phyloP scores from a whole-genome alignment of 2,329 filamentous ascomycete species.

The Helotiales sp. region DNA sequence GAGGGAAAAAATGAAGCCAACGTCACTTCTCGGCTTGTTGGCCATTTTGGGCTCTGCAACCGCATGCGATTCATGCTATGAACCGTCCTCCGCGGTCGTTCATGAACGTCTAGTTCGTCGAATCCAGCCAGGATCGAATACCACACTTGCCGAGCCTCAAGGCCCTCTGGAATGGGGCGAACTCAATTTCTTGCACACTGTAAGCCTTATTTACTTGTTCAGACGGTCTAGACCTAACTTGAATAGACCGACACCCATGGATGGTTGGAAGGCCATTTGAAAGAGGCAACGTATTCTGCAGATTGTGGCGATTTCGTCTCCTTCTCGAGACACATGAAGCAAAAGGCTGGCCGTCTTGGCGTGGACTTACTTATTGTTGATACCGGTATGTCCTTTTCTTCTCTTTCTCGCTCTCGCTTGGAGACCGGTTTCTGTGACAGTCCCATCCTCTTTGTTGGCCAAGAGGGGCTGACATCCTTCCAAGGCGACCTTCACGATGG shows the following conservation, averaged over 20 bases:
- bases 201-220: conserved; percentile 12
- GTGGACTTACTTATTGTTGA: conserved; percentile 85
- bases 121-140: conserved; percentile 53
- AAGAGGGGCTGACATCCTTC: background rate
- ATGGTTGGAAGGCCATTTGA: conserved; percentile 89
- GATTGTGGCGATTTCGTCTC: conserved; percentile 98
- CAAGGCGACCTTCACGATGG: conserved; percentile 80
- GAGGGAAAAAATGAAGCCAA: background rate
- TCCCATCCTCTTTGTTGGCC: too few species aligned
- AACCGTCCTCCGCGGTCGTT: conserved; percentile 48
- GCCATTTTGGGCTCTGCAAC: conserved; percentile 25
- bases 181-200: conserved; percentile 39
- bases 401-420: too few species aligned
- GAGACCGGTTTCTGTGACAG: too few species aligned
- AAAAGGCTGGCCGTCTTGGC: conserved; percentile 76
- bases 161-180: conserved; percentile 39
- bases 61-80: conserved; percentile 52
- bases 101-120: conserved; percentile 55
- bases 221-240: background rate
- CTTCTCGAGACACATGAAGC: conserved; percentile 80
- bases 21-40: background rate
- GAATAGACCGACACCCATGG: conserved; percentile 51
- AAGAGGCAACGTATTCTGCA: conserved; percentile 87
- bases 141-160: conserved; percentile 51
- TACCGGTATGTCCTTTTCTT: conserved; percentile 59